Evolutionary conservation across 164 flowering plant species (phyloP).

Genomic region (Piper betle): DNA sequence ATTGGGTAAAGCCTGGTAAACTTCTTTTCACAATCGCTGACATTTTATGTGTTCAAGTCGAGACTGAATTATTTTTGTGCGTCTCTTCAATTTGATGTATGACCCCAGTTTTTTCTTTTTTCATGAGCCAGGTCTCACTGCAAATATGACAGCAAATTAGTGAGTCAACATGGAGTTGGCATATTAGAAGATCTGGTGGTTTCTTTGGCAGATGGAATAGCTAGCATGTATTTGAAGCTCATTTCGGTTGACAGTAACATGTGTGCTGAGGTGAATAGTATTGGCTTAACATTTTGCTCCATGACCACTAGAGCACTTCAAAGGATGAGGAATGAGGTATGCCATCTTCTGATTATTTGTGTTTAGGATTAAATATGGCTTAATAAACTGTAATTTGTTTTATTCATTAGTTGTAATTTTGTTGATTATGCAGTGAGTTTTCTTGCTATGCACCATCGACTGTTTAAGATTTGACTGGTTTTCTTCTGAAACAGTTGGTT

Average conservation of each 20-base stretch:
- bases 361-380: background rate
- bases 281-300: slow-evolving; percentile 47
- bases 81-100: no score
- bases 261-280: slow-evolving; percentile 46
- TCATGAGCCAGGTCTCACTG: slow-evolving; percentile 31
- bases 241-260: slow-evolving; percentile 82
- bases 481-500: background rate
- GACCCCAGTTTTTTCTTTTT: slow-evolving; percentile 1
- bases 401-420: background rate
- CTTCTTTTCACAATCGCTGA: no score
- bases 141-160: slow-evolving; percentile 43
- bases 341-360: no score
- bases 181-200: slow-evolving; percentile 88
- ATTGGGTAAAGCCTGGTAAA: no score
- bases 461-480: background rate
- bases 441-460: background rate
- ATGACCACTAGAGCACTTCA: slow-evolving; percentile 84
- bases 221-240: slow-evolving; percentile 69
- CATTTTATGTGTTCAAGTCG: no score
- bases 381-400: background rate
- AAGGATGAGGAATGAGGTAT: slow-evolving; percentile 86
- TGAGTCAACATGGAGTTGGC: slow-evolving; percentile 39
- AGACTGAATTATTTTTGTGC: background rate
- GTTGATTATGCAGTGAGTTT: background rate
- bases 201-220: slow-evolving; percentile 74